Evolutionary conservation across 257 asterid species (phyloP).

Genomic region (Striga asiatica): DNA sequence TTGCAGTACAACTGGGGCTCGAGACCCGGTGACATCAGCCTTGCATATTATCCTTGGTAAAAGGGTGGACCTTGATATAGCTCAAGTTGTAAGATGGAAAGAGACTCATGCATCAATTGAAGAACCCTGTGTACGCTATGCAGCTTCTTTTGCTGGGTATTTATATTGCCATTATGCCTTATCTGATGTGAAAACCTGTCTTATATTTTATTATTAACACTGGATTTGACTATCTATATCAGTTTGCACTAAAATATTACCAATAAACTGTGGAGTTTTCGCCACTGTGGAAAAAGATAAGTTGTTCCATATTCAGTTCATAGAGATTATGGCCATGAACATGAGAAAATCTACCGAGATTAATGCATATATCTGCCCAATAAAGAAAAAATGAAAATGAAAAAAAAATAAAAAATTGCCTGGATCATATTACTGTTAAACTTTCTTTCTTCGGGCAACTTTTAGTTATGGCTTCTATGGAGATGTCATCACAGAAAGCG

Average conservation of each 20-base stretch:
- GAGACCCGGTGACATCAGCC: conserved; percentile 90
- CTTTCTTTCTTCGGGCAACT: conserved; percentile 12
- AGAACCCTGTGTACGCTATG: conserved; percentile 92
- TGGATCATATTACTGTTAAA: too few species aligned
- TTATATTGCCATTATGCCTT: conserved; percentile 18
- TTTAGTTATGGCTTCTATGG: conserved; percentile 95
- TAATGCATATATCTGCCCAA: too few species aligned
- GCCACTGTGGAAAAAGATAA: not conserved
- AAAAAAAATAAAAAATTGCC: too few species aligned
- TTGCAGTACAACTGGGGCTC: conserved; percentile 94
- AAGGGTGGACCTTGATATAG: conserved; percentile 75
- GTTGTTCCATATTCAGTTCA: too few species aligned
- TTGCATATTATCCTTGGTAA: conserved; percentile 90
- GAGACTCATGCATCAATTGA: conserved; percentile 50
- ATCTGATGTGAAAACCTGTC: not conserved
- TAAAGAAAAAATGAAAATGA: too few species aligned
- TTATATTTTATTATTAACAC: not conserved
- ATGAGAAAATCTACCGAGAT: too few species aligned
- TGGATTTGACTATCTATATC: not conserved
- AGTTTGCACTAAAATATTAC: not conserved
- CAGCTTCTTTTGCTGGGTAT: conserved; percentile 99
- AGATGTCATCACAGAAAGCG: conserved; percentile 94
- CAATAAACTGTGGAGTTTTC: not conserved
- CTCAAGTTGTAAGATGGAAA: conserved; percentile 93
- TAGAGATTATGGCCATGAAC: too few species aligned